phyloP scores from a whole-genome alignment of 768 basidiomycete genomes.

The Amylocystis lapponica region DNA sequence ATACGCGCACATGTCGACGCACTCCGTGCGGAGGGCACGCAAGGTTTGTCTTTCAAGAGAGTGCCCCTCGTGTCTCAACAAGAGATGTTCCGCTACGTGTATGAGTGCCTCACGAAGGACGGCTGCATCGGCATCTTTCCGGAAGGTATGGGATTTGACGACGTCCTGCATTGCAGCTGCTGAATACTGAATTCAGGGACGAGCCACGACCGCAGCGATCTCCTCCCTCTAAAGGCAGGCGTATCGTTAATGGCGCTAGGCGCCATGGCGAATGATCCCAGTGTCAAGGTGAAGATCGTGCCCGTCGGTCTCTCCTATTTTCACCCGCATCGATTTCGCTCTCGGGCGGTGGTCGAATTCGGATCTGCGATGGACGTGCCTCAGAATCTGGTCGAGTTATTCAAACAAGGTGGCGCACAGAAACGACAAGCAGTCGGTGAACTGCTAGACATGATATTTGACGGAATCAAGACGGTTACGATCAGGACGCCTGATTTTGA shows the following conservation, averaged over 20 bases:
- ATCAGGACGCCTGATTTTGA: constrained; percentile 95
- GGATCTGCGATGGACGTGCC: constrained; percentile 89
- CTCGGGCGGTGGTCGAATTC: constrained; percentile 96
- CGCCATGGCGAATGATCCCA: constrained; percentile 90
- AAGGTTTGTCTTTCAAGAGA: constrained; percentile 73
- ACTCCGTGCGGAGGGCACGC: constrained; percentile 43
- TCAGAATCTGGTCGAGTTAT: constrained; percentile 78
- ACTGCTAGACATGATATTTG: constrained; percentile 87
- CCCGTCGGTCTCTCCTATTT: constrained; percentile 44
- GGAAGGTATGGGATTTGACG: constrained; percentile 58
- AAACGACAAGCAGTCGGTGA: constrained; percentile 90
- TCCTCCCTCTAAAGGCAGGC: constrained; percentile 97
- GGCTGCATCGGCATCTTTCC: constrained; percentile 97
- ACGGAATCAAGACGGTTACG: constrained; percentile 92
- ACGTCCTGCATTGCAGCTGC: neutral
- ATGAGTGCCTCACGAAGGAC: constrained; percentile 76
- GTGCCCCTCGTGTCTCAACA: constrained; percentile 90
- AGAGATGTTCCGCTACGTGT: constrained; percentile 94
- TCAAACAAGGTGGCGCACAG: constrained; percentile 78
- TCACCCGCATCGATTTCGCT: constrained; percentile 71
- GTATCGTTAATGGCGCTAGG: constrained; percentile 98
- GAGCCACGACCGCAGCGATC: constrained; percentile 94
- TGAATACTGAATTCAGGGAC: constrained; percentile 55
- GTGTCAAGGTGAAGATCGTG: constrained; percentile 82
- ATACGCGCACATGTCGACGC: constrained; percentile 65